Base-by-base conservation (phyloP, 2,329 filamentous ascomycete species). In the Aureobasidium sp. region DNA sequence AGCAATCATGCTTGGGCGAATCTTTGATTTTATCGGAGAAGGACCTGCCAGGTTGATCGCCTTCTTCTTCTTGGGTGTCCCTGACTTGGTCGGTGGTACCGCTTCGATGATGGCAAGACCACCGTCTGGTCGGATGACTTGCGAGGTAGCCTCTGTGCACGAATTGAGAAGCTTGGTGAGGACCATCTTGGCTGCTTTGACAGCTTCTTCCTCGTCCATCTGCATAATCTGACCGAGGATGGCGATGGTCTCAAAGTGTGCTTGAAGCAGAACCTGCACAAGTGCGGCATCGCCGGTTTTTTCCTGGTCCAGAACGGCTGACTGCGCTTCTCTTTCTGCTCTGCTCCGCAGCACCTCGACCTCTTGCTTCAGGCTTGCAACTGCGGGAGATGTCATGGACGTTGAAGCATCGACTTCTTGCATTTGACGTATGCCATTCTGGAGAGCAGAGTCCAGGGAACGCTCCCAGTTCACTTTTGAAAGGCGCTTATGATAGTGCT, bases 41-140 rank as follows among this genome's bases (percentile, higher is more conserved):
- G 81, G 77, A 9, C 74, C 78, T 66, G 75, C 71, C 49, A 81
- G 72, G 14, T 78, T 71, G 17, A 78, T 71, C 14, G 74, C 75
- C 70, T 84, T 86, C 67, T 82, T 80, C 66, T 89, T 84, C 76
- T 91, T 93, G 0, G 91, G 89, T 2, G 91, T 95, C 22, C 89
- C 88, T 41, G 82, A 78, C 68, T 86, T 87, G 11, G 80, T 83
- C 2, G 90, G 89, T 7, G 89, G 84, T 66, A 90, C 87, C 39
- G 82, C 79, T 63, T 93, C 86, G 0, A 74, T 78, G 5, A 85
- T 76, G 0, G 84, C 80, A 4, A 86, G 75, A 61, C 79, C 83
- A 22, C 90, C 91, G 68, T 97, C 93, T 1, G 93, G 91, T 72
- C 95, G 96, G 73, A 99, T 89, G 29, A 97, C 85, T 68, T 95